Evolutionary conservation across 257 asterid genomes (phyloP).

Genomic region (Penstemon barbatus): DNA sequence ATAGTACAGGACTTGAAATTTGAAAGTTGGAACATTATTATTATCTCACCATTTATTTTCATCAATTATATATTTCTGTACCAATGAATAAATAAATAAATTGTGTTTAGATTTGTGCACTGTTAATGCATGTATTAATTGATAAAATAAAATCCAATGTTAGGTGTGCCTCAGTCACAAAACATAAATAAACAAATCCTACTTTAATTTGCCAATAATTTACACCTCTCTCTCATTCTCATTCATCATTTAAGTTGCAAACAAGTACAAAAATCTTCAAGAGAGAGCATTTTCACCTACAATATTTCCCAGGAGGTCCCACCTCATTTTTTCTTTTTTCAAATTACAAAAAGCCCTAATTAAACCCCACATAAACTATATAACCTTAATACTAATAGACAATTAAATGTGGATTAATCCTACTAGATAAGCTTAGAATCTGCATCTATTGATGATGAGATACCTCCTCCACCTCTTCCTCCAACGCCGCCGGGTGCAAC

Average conservation of each 20-base stretch:
- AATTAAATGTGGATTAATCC: slow-evolving; percentile 23
- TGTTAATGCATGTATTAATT: too few relatives aligned
- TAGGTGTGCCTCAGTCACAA: too few relatives aligned
- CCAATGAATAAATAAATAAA: not conserved
- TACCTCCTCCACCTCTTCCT: slow-evolving; percentile 36
- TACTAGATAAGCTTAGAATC: slow-evolving; percentile 10
- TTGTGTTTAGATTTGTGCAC: not conserved
- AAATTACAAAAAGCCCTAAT: not conserved
- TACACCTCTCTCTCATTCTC: slow-evolving; percentile 24
- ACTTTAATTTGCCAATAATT: slow-evolving; percentile 2
- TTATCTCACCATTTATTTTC: too few relatives aligned
- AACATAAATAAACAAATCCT: not conserved
- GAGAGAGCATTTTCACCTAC: not conserved
- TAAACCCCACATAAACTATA: slow-evolving; percentile 8
- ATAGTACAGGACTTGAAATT: too few relatives aligned
- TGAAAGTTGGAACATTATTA: too few relatives aligned
- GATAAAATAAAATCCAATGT: not conserved
- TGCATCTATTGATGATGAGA: not conserved
- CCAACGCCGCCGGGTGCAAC: slow-evolving; percentile 55
- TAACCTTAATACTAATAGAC: slow-evolving; percentile 4
- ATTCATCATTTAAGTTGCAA: slow-evolving; percentile 11
- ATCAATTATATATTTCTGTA: not conserved
- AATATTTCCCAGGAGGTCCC: slow-evolving; percentile 12
- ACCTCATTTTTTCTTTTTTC: not conserved
- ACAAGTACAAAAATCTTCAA: slow-evolving; percentile 7